These are phyloP conservation scores for Fusarium sp. DNA, from an alignment of 2,329 filamentous ascomycete species.

Conservation along the genomic window DNA sequence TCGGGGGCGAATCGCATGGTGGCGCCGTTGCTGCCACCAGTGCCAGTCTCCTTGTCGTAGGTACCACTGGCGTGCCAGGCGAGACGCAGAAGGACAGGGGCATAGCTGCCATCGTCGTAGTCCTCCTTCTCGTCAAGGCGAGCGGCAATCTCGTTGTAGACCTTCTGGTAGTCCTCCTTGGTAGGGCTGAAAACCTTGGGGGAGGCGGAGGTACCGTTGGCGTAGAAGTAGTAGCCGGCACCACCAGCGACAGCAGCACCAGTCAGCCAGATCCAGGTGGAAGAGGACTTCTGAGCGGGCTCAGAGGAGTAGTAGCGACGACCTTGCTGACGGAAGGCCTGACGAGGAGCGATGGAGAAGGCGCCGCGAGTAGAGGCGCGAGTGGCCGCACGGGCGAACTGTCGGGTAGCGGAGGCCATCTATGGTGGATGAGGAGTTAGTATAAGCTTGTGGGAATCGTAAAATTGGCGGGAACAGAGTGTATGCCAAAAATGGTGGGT, in stretches of 20 bases:
- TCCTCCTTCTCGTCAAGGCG: slow-evolving; percentile 90
- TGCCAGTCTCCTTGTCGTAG: slow-evolving; percentile 88
- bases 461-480: not conserved
- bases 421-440: slow-evolving; percentile 30
- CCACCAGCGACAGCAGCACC: slow-evolving; percentile 74
- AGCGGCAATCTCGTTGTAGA: slow-evolving; percentile 89
- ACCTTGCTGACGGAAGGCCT: slow-evolving; percentile 80
- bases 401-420: slow-evolving; percentile 65
- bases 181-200: slow-evolving; percentile 79
- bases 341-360: slow-evolving; percentile 73
- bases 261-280: slow-evolving; percentile 69
- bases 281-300: slow-evolving; percentile 67
- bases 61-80: slow-evolving; percentile 97
- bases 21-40: slow-evolving; percentile 94
- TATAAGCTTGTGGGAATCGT: slow-evolving; percentile 7
- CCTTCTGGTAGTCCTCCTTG: slow-evolving; percentile 93
- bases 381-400: slow-evolving; percentile 72
- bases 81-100: slow-evolving; percentile 89
- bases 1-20: slow-evolving; percentile 97
- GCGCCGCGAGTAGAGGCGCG: slow-evolving; percentile 71
- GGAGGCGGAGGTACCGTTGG: slow-evolving; percentile 66
- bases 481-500: not conserved
- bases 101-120: slow-evolving; percentile 97
- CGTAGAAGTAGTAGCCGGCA: slow-evolving; percentile 78
- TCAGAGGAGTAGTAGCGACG: slow-evolving; percentile 87